Conservation (phyloP, 768 basidiomycete species). For the Boletus coccyginus region DNA sequence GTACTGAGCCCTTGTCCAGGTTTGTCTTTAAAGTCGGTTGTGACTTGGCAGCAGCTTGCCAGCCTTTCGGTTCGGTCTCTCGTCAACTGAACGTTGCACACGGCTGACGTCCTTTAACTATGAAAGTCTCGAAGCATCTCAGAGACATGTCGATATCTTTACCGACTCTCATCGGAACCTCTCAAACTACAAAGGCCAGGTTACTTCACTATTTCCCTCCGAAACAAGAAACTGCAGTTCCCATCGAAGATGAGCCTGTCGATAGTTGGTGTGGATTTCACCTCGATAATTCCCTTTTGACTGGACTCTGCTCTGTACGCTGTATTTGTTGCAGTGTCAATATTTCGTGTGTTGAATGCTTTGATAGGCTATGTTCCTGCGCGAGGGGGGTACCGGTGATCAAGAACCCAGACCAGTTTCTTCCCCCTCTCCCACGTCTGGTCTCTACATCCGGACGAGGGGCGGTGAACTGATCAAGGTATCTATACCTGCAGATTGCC, state of each 20-base stretch:
- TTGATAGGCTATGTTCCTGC: conserved; percentile 79
- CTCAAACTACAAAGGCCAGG: conserved; percentile 87
- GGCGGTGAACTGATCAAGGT: conserved; percentile 79
- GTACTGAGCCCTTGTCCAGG: conserved; percentile 34
- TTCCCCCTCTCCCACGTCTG: conserved; percentile 73
- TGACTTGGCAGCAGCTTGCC: conserved; percentile 81
- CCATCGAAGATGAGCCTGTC: conserved; percentile 57
- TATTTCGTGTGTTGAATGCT: not conserved
- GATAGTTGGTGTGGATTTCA: conserved; percentile 97
- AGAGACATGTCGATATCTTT: conserved; percentile 65
- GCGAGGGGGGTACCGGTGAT: conserved; percentile 34
- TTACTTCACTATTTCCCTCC: conserved; percentile 96
- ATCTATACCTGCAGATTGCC: conserved; percentile 75
- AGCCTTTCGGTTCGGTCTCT: conserved; percentile 72
- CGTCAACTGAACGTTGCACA: not conserved
- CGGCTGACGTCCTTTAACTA: not conserved
- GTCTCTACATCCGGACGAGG: conserved; percentile 88
- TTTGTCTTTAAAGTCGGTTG: conserved; percentile 83
- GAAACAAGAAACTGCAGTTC: conserved; percentile 35
- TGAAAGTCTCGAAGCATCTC: conserved; percentile 60
- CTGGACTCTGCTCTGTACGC: conserved; percentile 85
- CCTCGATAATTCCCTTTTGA: conserved; percentile 86
- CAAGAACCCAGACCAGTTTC: conserved; percentile 48
- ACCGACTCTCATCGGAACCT: conserved; percentile 64
- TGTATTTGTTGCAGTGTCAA: not conserved